These are phyloP conservation scores for Apiotrichum gracile DNA, from an alignment of 1,284 basidiomycete genomes.

Conservation along the genomic window DNA sequence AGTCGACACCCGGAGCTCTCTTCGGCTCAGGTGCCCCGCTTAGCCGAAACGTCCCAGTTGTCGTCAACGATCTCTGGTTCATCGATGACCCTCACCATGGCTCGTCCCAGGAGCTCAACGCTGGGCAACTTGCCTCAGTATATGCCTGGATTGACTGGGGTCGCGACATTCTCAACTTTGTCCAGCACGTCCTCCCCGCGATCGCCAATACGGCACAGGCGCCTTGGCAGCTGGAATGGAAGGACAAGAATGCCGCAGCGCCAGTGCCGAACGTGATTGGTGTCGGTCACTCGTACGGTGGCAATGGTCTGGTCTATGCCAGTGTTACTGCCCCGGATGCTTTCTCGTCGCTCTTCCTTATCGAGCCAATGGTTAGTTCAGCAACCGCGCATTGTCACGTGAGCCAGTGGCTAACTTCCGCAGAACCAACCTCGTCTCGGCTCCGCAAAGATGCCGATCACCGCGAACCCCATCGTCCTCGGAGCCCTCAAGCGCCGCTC, in stretches of 20 bases:
- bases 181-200: constrained; percentile 49
- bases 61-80: constrained; percentile 70
- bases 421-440: not conserved
- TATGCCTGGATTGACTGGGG: constrained; percentile 39
- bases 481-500: constrained; percentile 60
- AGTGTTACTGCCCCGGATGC: constrained; percentile 60
- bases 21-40: constrained; percentile 2
- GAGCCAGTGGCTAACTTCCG: not conserved
- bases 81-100: constrained; percentile 74
- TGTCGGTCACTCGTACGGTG: constrained; percentile 77
- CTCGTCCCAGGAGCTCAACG: constrained; percentile 64
- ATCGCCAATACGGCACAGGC: not conserved
- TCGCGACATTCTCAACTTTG: constrained; percentile 44
- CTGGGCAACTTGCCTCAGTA: constrained; percentile 48
- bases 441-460: not conserved
- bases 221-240: constrained; percentile 10
- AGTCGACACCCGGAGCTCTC: not conserved
- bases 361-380: constrained; percentile 61
- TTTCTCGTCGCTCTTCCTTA: constrained; percentile 65
- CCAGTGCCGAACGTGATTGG: constrained; percentile 46
- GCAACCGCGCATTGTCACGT: not conserved
- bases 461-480: constrained; percentile 14
- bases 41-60: not conserved
- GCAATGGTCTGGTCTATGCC: constrained; percentile 58
- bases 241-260: not conserved